These are phyloP conservation scores for Sungouiella thailandica DNA, from an alignment of 805 yeast genomes.

Conservation along the genomic window DNA sequence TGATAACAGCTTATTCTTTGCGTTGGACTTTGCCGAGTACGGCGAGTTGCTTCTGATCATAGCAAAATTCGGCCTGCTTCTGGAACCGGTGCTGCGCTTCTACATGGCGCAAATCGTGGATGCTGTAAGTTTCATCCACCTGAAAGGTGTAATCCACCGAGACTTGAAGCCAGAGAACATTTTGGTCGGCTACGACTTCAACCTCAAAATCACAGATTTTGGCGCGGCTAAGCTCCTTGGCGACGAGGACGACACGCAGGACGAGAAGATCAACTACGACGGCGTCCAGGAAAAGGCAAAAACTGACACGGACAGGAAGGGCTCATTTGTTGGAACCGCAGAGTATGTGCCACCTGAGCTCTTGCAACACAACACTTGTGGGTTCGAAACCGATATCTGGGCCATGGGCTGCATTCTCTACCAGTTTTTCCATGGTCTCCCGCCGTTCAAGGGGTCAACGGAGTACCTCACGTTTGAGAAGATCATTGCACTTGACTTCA, in stretches of 20 bases:
- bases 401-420: conserved; percentile 86
- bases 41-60: conserved; percentile 88
- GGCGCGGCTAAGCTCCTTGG: conserved; percentile 89
- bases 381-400: conserved; percentile 87
- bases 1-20: conserved; percentile 80
- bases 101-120: conserved; percentile 87
- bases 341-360: conserved; percentile 95
- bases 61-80: conserved; percentile 70
- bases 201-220: conserved; percentile 89
- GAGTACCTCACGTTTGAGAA: conserved; percentile 86
- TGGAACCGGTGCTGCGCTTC: conserved; percentile 70
- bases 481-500: conserved; percentile 71
- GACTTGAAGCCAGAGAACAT: conserved; percentile 95
- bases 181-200: conserved; percentile 76
- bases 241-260: conserved; percentile 26
- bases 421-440: conserved; percentile 77
- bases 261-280: conserved; percentile 29
- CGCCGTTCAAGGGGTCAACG: conserved; percentile 85
- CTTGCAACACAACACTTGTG: conserved; percentile 70
- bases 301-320: conserved; percentile 26
- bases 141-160: conserved; percentile 85
- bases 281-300: conserved; percentile 9
- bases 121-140: conserved; percentile 83
- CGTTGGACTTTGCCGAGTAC: conserved; percentile 87
- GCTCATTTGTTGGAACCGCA: conserved; percentile 95